A percentile compares a stretch with the other conserved stretches of the same genome.
Evolutionary conservation across 1,284 basidiomycete genomes (phyloP).

Genomic region (Spongiforma sp.): DNA sequence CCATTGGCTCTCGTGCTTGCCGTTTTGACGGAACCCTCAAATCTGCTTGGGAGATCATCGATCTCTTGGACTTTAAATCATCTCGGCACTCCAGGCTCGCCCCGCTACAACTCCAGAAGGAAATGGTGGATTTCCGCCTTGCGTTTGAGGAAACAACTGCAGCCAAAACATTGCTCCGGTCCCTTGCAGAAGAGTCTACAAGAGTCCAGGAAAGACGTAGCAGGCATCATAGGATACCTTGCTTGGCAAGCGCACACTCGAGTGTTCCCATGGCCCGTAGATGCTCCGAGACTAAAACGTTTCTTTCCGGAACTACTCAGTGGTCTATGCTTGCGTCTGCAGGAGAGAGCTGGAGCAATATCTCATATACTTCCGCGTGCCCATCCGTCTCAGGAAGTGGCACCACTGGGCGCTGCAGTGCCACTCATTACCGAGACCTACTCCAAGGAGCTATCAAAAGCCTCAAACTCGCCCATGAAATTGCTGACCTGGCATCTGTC

Average conservation of each 20-base stretch:
- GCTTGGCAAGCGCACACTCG: fast-evolving
- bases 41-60: constrained; percentile 25
- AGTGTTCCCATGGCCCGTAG: not conserved
- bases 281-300: not conserved
- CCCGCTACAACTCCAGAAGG: constrained; percentile 20
- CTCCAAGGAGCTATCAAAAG: constrained; percentile 10
- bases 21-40: constrained; percentile 15
- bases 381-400: not conserved
- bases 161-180: constrained; percentile 18
- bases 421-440: not conserved
- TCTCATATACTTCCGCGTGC: not conserved
- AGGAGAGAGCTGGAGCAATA: not conserved
- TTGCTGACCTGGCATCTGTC: constrained; percentile 14
- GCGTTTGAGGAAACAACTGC: constrained; percentile 20
- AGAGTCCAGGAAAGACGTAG: constrained; percentile 9
- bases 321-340: not conserved
- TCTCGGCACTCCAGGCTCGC: not conserved
- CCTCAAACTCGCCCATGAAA: constrained; percentile 16
- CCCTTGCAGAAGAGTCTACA: constrained; percentile 4
- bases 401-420: constrained; percentile 7
- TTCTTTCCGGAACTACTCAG: not conserved
- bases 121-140: constrained; percentile 24
- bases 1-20: constrained; percentile 14
- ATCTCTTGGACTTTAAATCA: constrained; percentile 8
- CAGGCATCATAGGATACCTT: not conserved